Percentiles rank a stretch among this genome's conserved stretches.
Conservation (phyloP, 2,329 filamentous ascomycete genomes). For the Hymenoscyphus fraxineus region DNA sequence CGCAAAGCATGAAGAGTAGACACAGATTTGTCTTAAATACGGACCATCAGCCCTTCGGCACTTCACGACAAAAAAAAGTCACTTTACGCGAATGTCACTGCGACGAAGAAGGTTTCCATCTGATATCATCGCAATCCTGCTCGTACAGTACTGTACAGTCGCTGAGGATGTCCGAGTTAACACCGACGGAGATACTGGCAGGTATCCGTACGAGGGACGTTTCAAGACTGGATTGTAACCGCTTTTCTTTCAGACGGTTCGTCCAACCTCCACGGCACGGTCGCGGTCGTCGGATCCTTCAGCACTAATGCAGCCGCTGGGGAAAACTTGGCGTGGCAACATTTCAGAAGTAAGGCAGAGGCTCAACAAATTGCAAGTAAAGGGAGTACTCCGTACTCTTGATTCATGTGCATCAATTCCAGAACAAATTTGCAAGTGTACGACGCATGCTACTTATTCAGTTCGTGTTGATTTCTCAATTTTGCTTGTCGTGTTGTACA, state of each 20-base stretch:
- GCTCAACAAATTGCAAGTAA: background rate
- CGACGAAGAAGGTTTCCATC: slow-evolving; percentile 32
- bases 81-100: slow-evolving; percentile 20
- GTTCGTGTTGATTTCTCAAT: background rate
- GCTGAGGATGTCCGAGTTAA: slow-evolving; percentile 16
- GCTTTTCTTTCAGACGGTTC: slow-evolving; percentile 21
- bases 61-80: background rate
- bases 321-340: slow-evolving; percentile 1
- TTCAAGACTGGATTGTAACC: slow-evolving; percentile 26
- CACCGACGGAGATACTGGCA: slow-evolving; percentile 15
- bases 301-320: slow-evolving; percentile 4
- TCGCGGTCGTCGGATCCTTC: background rate
- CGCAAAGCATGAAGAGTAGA: slow-evolving; percentile 27
- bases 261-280: slow-evolving; percentile 1
- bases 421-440: background rate
- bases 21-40: slow-evolving; percentile 15
- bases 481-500: background rate
- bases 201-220: slow-evolving; percentile 23
- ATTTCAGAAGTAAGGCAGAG: slow-evolving; percentile 2
- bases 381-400: background rate
- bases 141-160: too few species aligned
- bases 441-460: background rate
- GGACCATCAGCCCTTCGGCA: slow-evolving; percentile 2
- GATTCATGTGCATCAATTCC: background rate
- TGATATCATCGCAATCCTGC: slow-evolving; percentile 17